A percentile compares a stretch with the other conserved stretches of the same genome.
Conservation (phyloP, 148 eudicot genomes). For the Persicaria tinctoria region DNA sequence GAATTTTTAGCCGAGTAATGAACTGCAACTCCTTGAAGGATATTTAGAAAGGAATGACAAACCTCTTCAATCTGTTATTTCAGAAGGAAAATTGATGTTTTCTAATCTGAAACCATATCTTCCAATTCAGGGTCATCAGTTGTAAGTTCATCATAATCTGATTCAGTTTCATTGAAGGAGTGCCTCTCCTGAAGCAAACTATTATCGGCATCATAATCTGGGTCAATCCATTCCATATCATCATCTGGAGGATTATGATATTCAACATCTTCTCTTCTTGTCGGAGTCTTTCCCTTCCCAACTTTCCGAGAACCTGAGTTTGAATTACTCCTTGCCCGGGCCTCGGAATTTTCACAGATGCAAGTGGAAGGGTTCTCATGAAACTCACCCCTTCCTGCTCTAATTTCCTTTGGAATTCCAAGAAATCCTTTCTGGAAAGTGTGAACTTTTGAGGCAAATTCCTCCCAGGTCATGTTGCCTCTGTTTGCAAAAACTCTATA, state of each 20-base stretch:
- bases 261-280: constrained; percentile 33
- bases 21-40: no score
- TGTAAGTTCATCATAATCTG: constrained; percentile 42
- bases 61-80: not conserved
- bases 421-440: constrained; percentile 75
- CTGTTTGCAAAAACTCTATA: constrained; percentile 51
- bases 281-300: constrained; percentile 26
- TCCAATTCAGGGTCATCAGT: constrained; percentile 86
- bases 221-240: constrained; percentile 57
- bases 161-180: constrained; percentile 45
- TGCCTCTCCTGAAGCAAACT: constrained; percentile 27
- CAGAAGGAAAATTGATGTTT: not conserved
- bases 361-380: constrained; percentile 91
- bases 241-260: constrained; percentile 40
- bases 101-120: constrained; percentile 74
- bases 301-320: constrained; percentile 31
- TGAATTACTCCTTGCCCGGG: constrained; percentile 38
- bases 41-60: no score
- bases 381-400: constrained; percentile 87
- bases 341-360: constrained; percentile 76
- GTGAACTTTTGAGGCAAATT: constrained; percentile 56
- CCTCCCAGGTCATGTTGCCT: constrained; percentile 84
- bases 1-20: no score
- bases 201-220: constrained; percentile 60
- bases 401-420: constrained; percentile 83